phyloP scores from a whole-genome alignment of 805 yeast genomes.

The Zygosaccharomyces gambellarensis region DNA sequence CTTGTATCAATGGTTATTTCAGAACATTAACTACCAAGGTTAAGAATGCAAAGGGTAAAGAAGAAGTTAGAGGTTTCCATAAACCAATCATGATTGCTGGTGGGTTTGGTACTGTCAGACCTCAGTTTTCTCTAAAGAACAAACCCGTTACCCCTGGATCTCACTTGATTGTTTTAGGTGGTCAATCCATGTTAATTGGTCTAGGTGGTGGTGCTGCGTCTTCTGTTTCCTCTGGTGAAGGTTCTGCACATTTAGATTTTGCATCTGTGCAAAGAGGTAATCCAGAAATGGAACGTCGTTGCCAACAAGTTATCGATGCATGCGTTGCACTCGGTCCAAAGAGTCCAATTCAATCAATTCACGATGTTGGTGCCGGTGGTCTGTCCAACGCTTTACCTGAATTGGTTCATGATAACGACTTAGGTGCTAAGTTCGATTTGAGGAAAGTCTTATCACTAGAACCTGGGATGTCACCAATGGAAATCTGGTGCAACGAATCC shows the following conservation, averaged over 20 bases:
- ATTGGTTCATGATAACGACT: constrained; percentile 91
- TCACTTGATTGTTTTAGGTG: constrained; percentile 88
- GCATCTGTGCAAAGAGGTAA: constrained; percentile 99
- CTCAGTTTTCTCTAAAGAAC: constrained; percentile 84
- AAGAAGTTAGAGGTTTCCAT: constrained; percentile 91
- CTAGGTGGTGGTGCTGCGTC: constrained; percentile 99
- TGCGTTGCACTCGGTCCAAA: constrained; percentile 76
- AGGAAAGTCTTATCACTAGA: constrained; percentile 87
- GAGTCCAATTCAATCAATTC: constrained; percentile 89
- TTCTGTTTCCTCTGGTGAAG: constrained; percentile 92
- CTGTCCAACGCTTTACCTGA: constrained; percentile 96
- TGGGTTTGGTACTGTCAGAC: constrained; percentile 96
- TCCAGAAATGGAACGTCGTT: constrained; percentile 99
- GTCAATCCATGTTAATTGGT: constrained; percentile 96
- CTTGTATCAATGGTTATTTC: constrained; percentile 94
- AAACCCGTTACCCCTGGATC: constrained; percentile 88
- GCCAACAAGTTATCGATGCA: constrained; percentile 94
- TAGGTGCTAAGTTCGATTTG: constrained; percentile 90
- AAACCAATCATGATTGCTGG: constrained; percentile 99
- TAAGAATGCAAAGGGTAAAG: constrained; percentile 52
- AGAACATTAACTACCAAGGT: constrained; percentile 87
- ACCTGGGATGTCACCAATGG: constrained; percentile 99
- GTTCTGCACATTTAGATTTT: constrained; percentile 92
- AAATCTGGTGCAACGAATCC: constrained; percentile 99
- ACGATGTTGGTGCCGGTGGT: constrained; percentile 99